A percentile compares a stretch with the other conserved stretches of the same genome.
These are phyloP conservation scores for Terana coerulea DNA, from an alignment of 768 basidiomycete species.

Conservation along the genomic window DNA sequence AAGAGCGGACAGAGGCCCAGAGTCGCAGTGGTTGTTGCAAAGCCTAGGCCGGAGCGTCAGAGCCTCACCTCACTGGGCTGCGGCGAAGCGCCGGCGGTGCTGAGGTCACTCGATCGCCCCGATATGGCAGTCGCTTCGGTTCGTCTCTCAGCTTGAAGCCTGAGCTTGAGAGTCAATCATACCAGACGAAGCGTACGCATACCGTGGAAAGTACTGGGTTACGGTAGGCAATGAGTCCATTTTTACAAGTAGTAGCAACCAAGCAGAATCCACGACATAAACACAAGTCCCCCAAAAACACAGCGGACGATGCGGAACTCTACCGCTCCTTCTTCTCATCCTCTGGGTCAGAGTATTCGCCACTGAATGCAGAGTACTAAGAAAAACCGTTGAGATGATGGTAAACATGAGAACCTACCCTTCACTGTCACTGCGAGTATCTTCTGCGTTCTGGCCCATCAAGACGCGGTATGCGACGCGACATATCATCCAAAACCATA, in stretches of 20 bases:
- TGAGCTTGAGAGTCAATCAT: no score
- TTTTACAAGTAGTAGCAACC: background rate
- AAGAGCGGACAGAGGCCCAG: background rate
- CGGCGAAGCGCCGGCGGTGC: constrained; percentile 2
- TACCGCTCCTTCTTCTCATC: constrained; percentile 11
- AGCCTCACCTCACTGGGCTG: constrained; percentile 7
- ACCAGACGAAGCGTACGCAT: no score
- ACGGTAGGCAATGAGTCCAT: background rate
- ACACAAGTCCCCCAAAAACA: background rate
- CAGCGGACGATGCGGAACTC: background rate
- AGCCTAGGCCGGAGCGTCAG: constrained; percentile 6
- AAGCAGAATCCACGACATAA: background rate
- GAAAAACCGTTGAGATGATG: background rate
- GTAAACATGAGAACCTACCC: constrained; percentile 21
- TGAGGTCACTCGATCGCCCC: constrained; percentile 26
- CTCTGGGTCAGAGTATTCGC: constrained; percentile 6
- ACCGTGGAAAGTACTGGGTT: background rate
- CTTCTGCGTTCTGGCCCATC: constrained; percentile 71
- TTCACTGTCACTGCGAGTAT: constrained; percentile 85
- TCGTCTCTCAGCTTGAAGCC: no score
- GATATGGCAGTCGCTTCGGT: constrained; percentile 23
- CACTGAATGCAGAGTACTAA: background rate
- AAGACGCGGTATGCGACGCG: constrained; percentile 81
- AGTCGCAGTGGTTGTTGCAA: no score
- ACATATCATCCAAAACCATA: constrained; percentile 88